phyloP scores from a whole-genome alignment of 306 rosid genomes.

The Prunus armeniaca region DNA sequence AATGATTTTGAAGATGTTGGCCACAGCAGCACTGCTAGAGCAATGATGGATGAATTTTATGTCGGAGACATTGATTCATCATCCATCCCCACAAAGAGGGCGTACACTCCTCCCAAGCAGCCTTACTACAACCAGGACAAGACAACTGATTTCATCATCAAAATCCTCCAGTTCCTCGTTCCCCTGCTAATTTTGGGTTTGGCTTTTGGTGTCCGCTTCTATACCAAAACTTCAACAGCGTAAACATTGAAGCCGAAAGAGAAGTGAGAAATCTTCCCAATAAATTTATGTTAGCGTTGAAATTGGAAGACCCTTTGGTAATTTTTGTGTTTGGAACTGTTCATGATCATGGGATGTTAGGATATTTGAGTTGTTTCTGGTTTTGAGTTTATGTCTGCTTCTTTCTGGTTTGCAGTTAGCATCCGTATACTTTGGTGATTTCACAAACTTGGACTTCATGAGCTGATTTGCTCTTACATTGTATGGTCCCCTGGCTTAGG shows the following conservation, averaged over 20 bases:
- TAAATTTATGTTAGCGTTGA: slow-evolving; percentile 24
- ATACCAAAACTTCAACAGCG: slow-evolving; percentile 48
- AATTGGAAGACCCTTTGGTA: slow-evolving; percentile 13
- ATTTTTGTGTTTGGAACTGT: slow-evolving; percentile 12
- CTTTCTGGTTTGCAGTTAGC: neutral
- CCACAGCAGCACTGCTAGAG: slow-evolving; percentile 71
- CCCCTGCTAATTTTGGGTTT: slow-evolving; percentile 75
- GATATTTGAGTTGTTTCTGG: slow-evolving; percentile 11
- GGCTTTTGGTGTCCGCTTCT: slow-evolving; percentile 72
- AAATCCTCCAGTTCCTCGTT: slow-evolving; percentile 74
- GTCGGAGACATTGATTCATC: slow-evolving; percentile 76
- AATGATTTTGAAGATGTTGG: slow-evolving; percentile 82
- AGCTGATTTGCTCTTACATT: neutral
- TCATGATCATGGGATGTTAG: slow-evolving; percentile 15
- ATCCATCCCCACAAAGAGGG: slow-evolving; percentile 46
- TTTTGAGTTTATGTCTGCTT: slow-evolving; percentile 28
- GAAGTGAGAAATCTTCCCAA: slow-evolving; percentile 18
- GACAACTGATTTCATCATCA: slow-evolving; percentile 61
- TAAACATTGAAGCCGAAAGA: neutral
- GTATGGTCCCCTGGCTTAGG: no score
- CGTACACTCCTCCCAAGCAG: slow-evolving; percentile 74
- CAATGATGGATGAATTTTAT: slow-evolving; percentile 85
- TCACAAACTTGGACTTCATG: neutral
- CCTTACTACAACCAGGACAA: slow-evolving; percentile 72
- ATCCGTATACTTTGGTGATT: neutral